phyloP scores from a whole-genome alignment of 2,329 filamentous ascomycete genomes.

The Fusarium equiseti region DNA sequence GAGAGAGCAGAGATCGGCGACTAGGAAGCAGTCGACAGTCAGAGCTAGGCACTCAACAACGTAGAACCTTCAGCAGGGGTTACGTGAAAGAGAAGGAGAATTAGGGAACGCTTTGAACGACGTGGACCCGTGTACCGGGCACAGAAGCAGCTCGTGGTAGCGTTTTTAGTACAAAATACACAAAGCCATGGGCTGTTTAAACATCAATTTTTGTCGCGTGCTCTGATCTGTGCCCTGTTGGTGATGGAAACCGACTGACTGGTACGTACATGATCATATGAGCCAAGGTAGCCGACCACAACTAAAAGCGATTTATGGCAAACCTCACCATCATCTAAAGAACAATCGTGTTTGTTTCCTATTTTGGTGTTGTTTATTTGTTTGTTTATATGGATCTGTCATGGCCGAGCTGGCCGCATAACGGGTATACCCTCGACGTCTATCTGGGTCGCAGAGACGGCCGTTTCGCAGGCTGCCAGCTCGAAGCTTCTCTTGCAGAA shows the following conservation, averaged over 20 bases:
- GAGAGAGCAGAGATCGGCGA: conserved; percentile 31
- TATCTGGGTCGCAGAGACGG: conserved; percentile 41
- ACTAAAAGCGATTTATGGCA: not conserved
- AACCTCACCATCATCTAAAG: not conserved
- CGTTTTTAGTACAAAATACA: conserved; percentile 42
- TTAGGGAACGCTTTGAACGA: conserved; percentile 28
- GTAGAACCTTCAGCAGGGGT: conserved; percentile 19
- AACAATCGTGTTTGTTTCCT: conserved; percentile 26
- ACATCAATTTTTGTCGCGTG: conserved; percentile 34
- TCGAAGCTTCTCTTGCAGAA: conserved; percentile 21
- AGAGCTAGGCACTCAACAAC: conserved; percentile 1
- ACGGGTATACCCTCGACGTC: conserved; percentile 42
- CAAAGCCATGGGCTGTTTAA: conserved; percentile 45
- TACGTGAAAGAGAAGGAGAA: conserved; percentile 20
- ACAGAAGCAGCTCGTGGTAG: conserved; percentile 42
- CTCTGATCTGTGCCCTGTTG: conserved; percentile 31
- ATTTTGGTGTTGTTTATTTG: conserved; percentile 31
- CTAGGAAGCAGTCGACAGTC: conserved; percentile 25
- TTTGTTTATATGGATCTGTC: conserved; percentile 44
- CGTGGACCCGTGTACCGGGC: conserved; percentile 39
- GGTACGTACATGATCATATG: conserved; percentile 24
- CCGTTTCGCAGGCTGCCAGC: conserved; percentile 15
- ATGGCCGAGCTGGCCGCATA: conserved; percentile 43
- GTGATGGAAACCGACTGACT: conserved; percentile 20
- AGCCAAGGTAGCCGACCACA: conserved; percentile 5